Evolutionary conservation across 1,284 basidiomycete species (phyloP), one percentile per base, ranked within the genome.

Genomic region (Agroathelia rolfsii): DNA sequence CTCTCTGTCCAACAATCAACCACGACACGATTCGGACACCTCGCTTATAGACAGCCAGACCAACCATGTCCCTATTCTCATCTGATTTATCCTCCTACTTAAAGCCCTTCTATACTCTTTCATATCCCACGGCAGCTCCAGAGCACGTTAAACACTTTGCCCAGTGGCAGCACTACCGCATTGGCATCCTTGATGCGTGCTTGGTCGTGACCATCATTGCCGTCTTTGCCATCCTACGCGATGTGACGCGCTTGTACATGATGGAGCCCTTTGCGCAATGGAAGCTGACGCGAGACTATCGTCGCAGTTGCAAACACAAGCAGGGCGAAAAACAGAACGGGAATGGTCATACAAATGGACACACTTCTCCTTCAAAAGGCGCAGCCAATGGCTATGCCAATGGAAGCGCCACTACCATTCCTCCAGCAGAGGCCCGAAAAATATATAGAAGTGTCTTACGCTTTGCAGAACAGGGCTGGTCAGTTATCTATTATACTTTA

Each of bases 401-500:
- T 41, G 40, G 43, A 17, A 51, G 59, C 32, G 53, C 50, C 25
- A 39, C 39, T 32, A 25, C 32, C 8, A 45, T 54, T 36, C 36
- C 55, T 14, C 47, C 41, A 41, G 63, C 60, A 40, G 69, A 81
- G 45, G 57, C 65, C 7, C 67, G 62, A 27, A 66, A 61, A 41
- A 59, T 85, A 40, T 71, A 80, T 35, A 72, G 83, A 50, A 79
- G 74, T 41, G 76, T 89, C 26, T 55, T 84, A 29, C 69, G 94
- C 40, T 97, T 97, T 51, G 87, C 89, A 3, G 94, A 97, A 58
- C 94, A 98, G 59, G 84, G 87, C 32, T 98, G 90, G 87, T 76
- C 76, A 26, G 66, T 82, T 31, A 56, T 85, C 28, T 96, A 94
- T 59, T 93, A 87, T 53, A 60, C 71, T 22, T 45, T 73, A 5